These are phyloP conservation scores for Cryptococcus sp. DNA, from an alignment of 1,284 basidiomycete genomes.

Conservation along the genomic window DNA sequence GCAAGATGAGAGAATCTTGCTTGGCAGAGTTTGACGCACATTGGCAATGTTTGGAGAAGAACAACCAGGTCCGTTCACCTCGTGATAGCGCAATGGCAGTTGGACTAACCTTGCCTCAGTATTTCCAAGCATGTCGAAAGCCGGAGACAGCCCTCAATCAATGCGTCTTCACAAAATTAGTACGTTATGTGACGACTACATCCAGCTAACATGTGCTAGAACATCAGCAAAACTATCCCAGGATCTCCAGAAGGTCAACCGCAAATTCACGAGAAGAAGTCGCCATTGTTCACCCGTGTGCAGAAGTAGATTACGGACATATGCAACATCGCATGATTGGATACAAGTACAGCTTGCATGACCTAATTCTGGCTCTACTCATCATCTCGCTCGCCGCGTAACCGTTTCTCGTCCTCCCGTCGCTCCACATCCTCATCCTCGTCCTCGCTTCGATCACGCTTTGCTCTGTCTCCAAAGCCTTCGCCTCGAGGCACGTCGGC, in stretches of 20 bases:
- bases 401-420: conserved; percentile 48
- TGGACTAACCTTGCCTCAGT: conserved; percentile 57
- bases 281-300: conserved; percentile 73
- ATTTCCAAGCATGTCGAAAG: conserved; percentile 88
- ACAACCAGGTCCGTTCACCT: conserved; percentile 77
- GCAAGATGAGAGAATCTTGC: conserved; percentile 92
- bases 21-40: conserved; percentile 85
- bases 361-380: conserved; percentile 20
- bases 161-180: conserved; percentile 96
- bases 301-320: conserved; percentile 62
- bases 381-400: conserved; percentile 43
- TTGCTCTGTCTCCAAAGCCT: conserved; percentile 32
- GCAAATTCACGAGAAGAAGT: conserved; percentile 87
- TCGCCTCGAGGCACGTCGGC: conserved; percentile 65
- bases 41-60: conserved; percentile 91
- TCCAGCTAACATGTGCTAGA: conserved; percentile 58
- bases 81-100: not conserved
- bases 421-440: conserved; percentile 35
- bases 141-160: conserved; percentile 86
- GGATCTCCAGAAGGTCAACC: conserved; percentile 81
- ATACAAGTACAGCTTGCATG: conserved; percentile 1
- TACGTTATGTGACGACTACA: conserved; percentile 39
- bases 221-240: conserved; percentile 88
- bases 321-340: conserved; percentile 12
- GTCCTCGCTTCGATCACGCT: conserved; percentile 40